Evolutionary conservation across 768 basidiomycete species (phyloP), one percentile per base, ranked within the genome.

Genomic region (Panaeolus papilionaceus): DNA sequence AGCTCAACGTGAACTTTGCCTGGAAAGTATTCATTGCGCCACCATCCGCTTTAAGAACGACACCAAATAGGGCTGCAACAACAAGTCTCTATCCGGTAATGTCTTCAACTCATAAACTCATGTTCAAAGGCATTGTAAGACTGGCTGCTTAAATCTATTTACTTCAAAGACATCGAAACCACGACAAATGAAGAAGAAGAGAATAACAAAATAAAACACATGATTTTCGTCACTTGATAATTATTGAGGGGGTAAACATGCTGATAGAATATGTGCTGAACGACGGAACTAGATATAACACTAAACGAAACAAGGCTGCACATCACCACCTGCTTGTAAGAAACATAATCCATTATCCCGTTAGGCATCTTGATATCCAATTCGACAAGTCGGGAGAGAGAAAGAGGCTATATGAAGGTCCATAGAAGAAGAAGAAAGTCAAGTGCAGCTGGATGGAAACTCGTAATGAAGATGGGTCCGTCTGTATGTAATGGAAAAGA

Each of bases 401-500:
- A 51, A 49, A 54, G n/a, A 51, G 67, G 66, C 68, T 65, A 68
- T 65, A 58, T 26, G 62, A 61, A 58, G 58, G 67, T 69, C 65
- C 64, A 68, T 64, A 49, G 39, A 33, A 18, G 38, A 42, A 23
- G 23, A 63, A 61, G 62, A 66, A 65, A 62, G 28, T 38, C 65
- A 58, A 64, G 65, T 54, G 45, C 28, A 23, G 45, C 38, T 65
- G 64, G 23, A 65, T 37, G 64, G 62, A 26, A 38, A 64, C 47
- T 62, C 28, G 33, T 45, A 61, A 49, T 44, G 18, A 47, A 58
- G 45, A 65, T 33, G 63, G 61, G 71, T 71, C 70, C 72, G 67
- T 73, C 58, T 69, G 68, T 54, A 65, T 69, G 66, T 66, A 70
- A 68, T 69, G 65, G 47, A 62, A 64, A 62, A 70, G 44, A 70